These are phyloP conservation scores for Tolypocladium album DNA, from an alignment of 2,329 filamentous ascomycete species.

Conservation along the genomic window DNA sequence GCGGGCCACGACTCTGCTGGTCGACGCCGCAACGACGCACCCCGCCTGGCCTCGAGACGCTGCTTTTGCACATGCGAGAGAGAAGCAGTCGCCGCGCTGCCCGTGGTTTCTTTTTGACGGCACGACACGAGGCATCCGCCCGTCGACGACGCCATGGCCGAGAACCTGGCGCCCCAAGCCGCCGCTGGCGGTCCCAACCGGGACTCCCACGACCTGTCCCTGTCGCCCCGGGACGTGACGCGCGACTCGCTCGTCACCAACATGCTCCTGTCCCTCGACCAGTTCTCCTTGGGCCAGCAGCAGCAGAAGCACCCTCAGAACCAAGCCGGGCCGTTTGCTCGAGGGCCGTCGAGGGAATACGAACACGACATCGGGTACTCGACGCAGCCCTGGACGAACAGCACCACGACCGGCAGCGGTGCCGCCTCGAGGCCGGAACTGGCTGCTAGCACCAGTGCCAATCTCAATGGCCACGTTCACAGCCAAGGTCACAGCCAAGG, in stretches of 20 bases:
- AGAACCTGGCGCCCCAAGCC: conserved; percentile 10
- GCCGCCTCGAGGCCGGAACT: background rate
- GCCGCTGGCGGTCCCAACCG: conserved; percentile 19
- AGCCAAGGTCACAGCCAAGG: conserved; percentile 8
- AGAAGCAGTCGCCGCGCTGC: background rate
- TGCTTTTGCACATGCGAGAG: background rate
- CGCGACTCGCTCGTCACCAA: conserved; percentile 91
- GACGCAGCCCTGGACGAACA: background rate
- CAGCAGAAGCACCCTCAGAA: background rate
- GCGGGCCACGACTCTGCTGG: background rate
- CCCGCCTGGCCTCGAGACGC: background rate
- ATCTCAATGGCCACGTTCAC: background rate
- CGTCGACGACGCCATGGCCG: conserved; percentile 13
- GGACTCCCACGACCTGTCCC: conserved; percentile 78
- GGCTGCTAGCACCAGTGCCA: background rate
- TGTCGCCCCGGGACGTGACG: conserved; percentile 65
- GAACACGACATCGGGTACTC: conserved; percentile 12
- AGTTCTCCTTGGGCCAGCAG: conserved; percentile 50
- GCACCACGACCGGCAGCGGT: background rate
- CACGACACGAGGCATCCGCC: conserved; percentile 4
- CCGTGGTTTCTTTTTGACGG: conserved; percentile 14
- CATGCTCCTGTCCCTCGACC: conserved; percentile 87
- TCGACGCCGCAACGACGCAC: background rate
- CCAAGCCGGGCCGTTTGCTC: background rate
- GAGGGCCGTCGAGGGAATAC: conserved; percentile 6